phyloP scores from a whole-genome alignment of 352 stramenopile species.

The Globisporangium irregulare region DNA sequence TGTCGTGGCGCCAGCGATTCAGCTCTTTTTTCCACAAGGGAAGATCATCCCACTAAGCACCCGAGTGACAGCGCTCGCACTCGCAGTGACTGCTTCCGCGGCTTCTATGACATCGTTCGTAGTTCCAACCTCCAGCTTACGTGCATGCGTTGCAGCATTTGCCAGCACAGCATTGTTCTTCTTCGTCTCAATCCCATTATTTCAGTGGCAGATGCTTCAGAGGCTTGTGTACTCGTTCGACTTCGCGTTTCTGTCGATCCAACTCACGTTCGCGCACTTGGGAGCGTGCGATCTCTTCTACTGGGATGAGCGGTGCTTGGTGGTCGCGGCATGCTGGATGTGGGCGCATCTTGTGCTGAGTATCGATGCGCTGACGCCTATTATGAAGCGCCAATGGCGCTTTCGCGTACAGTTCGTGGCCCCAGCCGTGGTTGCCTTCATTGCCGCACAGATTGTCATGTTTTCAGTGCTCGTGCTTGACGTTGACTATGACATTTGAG shows the following conservation, averaged over 20 bases:
- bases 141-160: neutral
- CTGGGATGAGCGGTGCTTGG: conserved; percentile 15
- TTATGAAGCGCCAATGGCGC: neutral
- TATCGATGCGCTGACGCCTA: neutral
- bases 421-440: neutral
- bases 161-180: neutral
- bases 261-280: conserved; percentile 20
- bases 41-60: neutral
- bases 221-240: conserved; percentile 25
- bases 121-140: neutral
- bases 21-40: neutral
- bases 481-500: neutral
- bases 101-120: neutral
- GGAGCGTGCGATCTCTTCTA: conserved; percentile 22
- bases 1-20: neutral
- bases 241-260: conserved; percentile 31
- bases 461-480: neutral
- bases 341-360: conserved; percentile 2
- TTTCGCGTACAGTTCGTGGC: conserved; percentile 5
- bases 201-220: conserved; percentile 8
- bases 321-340: conserved; percentile 1
- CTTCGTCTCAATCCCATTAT: neutral
- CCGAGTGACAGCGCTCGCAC: neutral
- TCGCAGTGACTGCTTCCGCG: neutral
- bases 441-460: neutral